Evolutionary conservation across 2,329 filamentous ascomycete species (phyloP), one percentile per base, ranked within the genome.

Genomic region (Colletotrichum tropicicola): DNA sequence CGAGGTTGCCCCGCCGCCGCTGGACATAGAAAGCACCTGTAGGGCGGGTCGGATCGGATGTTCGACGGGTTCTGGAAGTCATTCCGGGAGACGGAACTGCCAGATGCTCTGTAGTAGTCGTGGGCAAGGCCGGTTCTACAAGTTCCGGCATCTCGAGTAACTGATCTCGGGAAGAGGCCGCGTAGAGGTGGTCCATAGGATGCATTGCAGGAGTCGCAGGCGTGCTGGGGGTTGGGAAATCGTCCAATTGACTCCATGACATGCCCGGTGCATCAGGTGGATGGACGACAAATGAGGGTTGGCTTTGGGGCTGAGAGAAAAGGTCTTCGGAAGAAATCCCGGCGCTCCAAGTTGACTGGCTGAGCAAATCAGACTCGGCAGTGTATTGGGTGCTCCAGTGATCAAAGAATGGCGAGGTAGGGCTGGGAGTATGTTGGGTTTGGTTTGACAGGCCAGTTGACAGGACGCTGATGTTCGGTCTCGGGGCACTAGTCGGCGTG

Each of bases 371-470:
- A 9, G 19, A 8, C 28, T 59, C 41, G 5, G 27, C 55, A 1
- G 41, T 15, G 3, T 30, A 44, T 4, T 19, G 23, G 6, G 23
- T 27, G 19, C 48, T 48, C 55, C 39, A 64, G 9, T 32, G 45
- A 15, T 64, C 32, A 15, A 32, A 64, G 41, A 32, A 64, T 21
- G 32, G 39, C 7, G 55, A 39, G 2, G 60, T 32, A 9, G 60
- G 41, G 43, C 60, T 60, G 8, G 41, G 21, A 19, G 10, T 28
- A 13, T 41, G 21, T 3, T n/a, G 25, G 27, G 13, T 23, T 9
- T 64, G 39, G 2, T 17, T 32, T 4, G 60, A 51, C 32, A 64
- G 27, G 4, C 41, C 60, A 21, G 27, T 25, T n/a, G 60, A 59
- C 2, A 64, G 19, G 8, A 47, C 48, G 30, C 60, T 64, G 1